Conservation (phyloP, 164 flowering plant genomes). For the Vitis riparia region DNA sequence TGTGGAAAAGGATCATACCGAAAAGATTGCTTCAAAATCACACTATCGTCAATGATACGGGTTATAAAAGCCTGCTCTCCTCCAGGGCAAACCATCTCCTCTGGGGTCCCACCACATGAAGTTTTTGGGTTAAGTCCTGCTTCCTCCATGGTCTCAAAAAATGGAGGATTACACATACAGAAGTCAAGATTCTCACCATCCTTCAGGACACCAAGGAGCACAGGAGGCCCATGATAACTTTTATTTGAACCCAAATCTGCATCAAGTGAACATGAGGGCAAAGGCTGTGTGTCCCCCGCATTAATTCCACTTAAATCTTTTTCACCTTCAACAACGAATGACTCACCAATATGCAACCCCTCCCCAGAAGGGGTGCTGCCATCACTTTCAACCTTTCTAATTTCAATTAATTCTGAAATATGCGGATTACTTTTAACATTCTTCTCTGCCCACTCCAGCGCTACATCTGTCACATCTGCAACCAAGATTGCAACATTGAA, state of each 20-base stretch:
- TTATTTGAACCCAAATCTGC: constrained; percentile 17
- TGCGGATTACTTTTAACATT: constrained; percentile 80
- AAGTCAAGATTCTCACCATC: constrained; percentile 86
- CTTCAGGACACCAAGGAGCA: constrained; percentile 71
- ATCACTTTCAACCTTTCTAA: constrained; percentile 49
- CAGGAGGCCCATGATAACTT: constrained; percentile 43
- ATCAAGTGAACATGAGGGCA: constrained; percentile 7
- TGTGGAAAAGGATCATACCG: constrained; percentile 31
- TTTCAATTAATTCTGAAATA: constrained; percentile 70
- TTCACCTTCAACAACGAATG: constrained; percentile 9
- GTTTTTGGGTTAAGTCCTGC: constrained; percentile 95
- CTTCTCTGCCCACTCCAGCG: constrained; percentile 86
- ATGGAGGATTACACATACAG: constrained; percentile 99
- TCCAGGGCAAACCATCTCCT: constrained; percentile 94
- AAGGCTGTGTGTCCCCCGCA: constrained; percentile 15
- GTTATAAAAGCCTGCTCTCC: constrained; percentile 85
- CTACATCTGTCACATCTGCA: constrained; percentile 90
- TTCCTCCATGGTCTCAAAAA: constrained; percentile 82
- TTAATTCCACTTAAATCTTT: constrained; percentile 9
- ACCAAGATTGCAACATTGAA: constrained; percentile 8
- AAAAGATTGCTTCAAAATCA: constrained; percentile 62
- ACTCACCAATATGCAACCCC: constrained; percentile 1
- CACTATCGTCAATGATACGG: constrained; percentile 86
- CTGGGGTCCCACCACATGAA: constrained; percentile 88
- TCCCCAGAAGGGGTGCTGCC: not conserved